A percentile compares a stretch with the other conserved stretches of the same genome.
phyloP scores from a whole-genome alignment of 345 rosid genomes.

The Aquilaria yunnanensis region DNA sequence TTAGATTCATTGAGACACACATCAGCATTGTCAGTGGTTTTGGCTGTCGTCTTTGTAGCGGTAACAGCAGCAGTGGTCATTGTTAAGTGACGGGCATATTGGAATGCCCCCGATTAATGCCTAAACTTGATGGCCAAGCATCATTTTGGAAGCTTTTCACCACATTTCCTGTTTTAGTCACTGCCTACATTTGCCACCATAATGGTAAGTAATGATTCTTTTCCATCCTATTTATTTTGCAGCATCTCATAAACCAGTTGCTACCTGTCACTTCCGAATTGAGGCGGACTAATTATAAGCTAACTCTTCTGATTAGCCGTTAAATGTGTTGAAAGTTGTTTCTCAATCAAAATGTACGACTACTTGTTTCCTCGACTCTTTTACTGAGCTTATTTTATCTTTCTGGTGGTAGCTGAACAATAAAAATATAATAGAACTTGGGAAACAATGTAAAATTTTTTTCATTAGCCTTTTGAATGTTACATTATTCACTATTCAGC shows the following conservation, averaged over 20 bases:
- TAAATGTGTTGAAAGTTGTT: too few species aligned
- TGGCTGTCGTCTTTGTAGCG: constrained; percentile 57
- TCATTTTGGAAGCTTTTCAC: constrained; percentile 72
- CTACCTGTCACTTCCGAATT: neutral
- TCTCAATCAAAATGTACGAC: too few species aligned
- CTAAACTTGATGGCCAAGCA: constrained; percentile 39
- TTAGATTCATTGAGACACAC: constrained; percentile 65
- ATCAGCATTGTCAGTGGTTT: constrained; percentile 53
- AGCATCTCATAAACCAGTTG: neutral
- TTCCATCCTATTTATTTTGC: neutral
- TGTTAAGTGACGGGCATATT: constrained; percentile 37
- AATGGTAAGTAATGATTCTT: constrained; percentile 31
- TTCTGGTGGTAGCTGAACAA: too few species aligned
- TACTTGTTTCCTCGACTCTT: too few species aligned
- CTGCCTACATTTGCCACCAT: constrained; percentile 70
- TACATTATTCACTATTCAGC: too few species aligned
- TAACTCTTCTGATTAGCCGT: too few species aligned
- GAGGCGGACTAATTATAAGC: neutral
- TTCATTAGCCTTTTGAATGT: too few species aligned
- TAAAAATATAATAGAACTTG: too few species aligned
- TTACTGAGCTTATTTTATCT: too few species aligned
- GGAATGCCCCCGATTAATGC: constrained; percentile 43
- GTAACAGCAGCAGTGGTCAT: constrained; percentile 50
- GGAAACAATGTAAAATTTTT: too few species aligned
- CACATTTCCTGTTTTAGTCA: constrained; percentile 49